These are phyloP conservation scores for Conticribra guillardii DNA, from an alignment of 108 stramenopile species.

Conservation along the genomic window DNA sequence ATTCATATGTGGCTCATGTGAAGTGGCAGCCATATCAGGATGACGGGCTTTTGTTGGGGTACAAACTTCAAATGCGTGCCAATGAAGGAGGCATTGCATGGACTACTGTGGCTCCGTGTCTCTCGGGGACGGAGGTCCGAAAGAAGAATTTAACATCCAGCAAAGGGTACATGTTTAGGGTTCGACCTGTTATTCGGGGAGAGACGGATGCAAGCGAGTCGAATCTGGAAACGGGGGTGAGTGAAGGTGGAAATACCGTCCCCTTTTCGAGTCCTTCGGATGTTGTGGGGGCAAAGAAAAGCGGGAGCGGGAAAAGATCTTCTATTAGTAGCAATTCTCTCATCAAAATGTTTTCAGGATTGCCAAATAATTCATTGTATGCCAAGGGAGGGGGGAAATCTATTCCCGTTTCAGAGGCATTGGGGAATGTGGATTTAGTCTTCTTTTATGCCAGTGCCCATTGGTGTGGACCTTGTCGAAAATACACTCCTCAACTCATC, in stretches of 20 bases:
- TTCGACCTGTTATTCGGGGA: slow-evolving; percentile 55
- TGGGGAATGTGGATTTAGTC: slow-evolving; percentile 76
- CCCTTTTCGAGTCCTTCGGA: slow-evolving; percentile 74
- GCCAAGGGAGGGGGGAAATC: slow-evolving; percentile 40
- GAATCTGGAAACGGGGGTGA: slow-evolving; percentile 35
- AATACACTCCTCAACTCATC: slow-evolving; percentile 87
- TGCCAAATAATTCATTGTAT: slow-evolving; percentile 58
- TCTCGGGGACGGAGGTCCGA: slow-evolving; percentile 63
- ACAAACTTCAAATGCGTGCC: slow-evolving; percentile 83
- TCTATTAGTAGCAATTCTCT: slow-evolving; percentile 15
- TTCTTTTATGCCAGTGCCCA: slow-evolving; percentile 75
- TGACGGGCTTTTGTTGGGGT: slow-evolving; percentile 27
- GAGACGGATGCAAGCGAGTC: slow-evolving; percentile 39
- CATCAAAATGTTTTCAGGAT: slow-evolving; percentile 48
- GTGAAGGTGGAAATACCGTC: slow-evolving; percentile 39
- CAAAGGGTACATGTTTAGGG: slow-evolving; percentile 80
- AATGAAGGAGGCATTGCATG: slow-evolving; percentile 65
- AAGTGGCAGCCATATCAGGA: slow-evolving; percentile 18
- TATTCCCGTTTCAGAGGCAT: slow-evolving; percentile 63
- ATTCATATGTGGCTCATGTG: slow-evolving; percentile 59
- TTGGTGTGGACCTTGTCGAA: slow-evolving; percentile 86
- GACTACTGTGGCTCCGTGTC: slow-evolving; percentile 67
- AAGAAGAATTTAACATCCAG: slow-evolving; percentile 78
- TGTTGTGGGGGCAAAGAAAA: slow-evolving; percentile 42
- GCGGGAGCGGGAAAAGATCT: slow-evolving; percentile 1